These are phyloP conservation scores for Naumovozyma castellii DNA, from an alignment of 805 yeast species.

Conservation along the genomic window DNA sequence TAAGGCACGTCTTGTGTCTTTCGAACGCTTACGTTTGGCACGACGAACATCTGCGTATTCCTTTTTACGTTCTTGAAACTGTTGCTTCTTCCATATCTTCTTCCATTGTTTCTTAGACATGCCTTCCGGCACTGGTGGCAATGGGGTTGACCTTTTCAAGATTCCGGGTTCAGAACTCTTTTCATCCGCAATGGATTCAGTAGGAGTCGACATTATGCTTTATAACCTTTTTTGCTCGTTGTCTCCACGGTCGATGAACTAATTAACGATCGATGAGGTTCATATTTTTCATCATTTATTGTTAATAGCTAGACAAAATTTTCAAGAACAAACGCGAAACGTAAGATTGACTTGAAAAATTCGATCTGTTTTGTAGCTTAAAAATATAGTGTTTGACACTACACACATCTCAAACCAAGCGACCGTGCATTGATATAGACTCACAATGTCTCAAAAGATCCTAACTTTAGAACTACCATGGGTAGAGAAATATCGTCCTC, in stretches of 20 bases:
- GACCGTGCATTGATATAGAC: too few species aligned
- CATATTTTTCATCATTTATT: too few species aligned
- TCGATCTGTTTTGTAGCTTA: too few species aligned
- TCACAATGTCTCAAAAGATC: conserved; percentile 7
- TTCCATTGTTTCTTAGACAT: conserved; percentile 85
- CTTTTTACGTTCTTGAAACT: conserved; percentile 57
- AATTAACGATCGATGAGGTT: too few species aligned
- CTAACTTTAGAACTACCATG: conserved; percentile 33
- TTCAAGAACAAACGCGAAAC: too few species aligned
- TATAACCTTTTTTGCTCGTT: too few species aligned
- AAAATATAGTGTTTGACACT: too few species aligned
- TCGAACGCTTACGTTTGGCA: conserved; percentile 44
- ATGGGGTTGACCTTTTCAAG: conserved; percentile 6
- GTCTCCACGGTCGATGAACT: too few species aligned
- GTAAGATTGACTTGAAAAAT: too few species aligned
- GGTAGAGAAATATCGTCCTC: conserved; percentile 97
- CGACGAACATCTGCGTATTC: conserved; percentile 45
- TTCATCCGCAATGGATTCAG: background rate
- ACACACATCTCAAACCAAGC: too few species aligned
- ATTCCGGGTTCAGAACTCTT: background rate
- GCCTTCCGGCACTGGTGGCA: conserved; percentile 60
- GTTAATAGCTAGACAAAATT: too few species aligned
- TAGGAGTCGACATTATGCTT: too few species aligned
- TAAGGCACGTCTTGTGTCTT: conserved; percentile 33
- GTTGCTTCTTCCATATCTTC: conserved; percentile 46